Conservation (phyloP, 2,329 filamentous ascomycete genomes). For the Aaosphaeria arxii region DNA sequence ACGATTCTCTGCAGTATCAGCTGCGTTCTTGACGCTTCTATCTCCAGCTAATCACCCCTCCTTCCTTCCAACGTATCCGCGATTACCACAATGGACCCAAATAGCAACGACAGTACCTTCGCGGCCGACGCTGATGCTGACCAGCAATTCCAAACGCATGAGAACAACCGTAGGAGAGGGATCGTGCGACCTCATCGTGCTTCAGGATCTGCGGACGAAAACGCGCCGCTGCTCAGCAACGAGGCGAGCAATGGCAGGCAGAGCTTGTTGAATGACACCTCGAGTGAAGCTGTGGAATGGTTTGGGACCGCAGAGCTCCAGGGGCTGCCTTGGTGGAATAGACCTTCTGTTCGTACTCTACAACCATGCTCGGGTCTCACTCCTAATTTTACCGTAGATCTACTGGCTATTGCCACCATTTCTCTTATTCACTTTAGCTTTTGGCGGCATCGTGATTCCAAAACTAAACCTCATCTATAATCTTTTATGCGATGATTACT, state of each 20-base stretch:
- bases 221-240: constrained; percentile 23
- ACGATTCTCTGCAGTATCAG: no score
- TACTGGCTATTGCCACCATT: constrained; percentile 83
- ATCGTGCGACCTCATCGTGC: constrained; percentile 10
- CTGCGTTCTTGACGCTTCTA: no score
- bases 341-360: constrained; percentile 44
- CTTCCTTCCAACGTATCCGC: background rate
- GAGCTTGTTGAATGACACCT: constrained; percentile 7
- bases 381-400: constrained; percentile 47
- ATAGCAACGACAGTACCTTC: constrained; percentile 21
- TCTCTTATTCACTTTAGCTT: constrained; percentile 77
- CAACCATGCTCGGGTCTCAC: background rate
- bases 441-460: constrained; percentile 81
- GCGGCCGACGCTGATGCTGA: constrained; percentile 29
- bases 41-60: no score
- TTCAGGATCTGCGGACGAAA: constrained; percentile 18
- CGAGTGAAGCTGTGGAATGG: constrained; percentile 21
- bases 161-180: constrained; percentile 6
- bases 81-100: constrained; percentile 2
- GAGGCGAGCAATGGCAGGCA: constrained; percentile 6
- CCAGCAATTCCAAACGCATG: constrained; percentile 15
- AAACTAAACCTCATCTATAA: constrained; percentile 83
- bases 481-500: constrained; percentile 80
- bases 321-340: constrained; percentile 48
- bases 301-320: constrained; percentile 37